Evolutionary conservation across 2,329 filamentous ascomycete genomes (phyloP), one percentile per base, ranked within the genome.

Genomic region (Fusarium subtropicale): DNA sequence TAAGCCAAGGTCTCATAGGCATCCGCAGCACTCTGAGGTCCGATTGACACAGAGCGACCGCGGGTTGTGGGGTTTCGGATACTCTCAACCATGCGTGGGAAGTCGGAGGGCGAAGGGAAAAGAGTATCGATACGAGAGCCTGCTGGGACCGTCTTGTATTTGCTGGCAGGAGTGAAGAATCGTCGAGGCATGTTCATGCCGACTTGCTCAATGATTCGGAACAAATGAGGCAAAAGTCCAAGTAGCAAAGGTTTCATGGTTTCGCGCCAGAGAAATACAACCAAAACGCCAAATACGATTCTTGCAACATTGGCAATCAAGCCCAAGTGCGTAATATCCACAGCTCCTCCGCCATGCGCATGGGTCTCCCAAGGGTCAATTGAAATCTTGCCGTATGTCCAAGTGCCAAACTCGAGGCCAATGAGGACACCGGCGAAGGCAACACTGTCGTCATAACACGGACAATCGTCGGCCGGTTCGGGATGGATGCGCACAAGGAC

Each of bases 1-100:
- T 97, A 97, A 8, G 95, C 96, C 50, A 99, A 84, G 22, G 94
- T 93, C 82, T 99, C 96, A 80, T 97, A 97, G 26, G 94, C 96
- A 81, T 99, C 96, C 3, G 96, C 96, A 64, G 94, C 94, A 46
- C 94, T 97, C 80, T 98, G 96, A 3, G 96, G 96, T 0, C 96
- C 96, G 55, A 98, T 88, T 8, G 94, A 97, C 34, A 98, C 89
- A 33, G 94, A 91, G 53, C 96, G 88, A 65, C 91, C 91, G 62
- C 93, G 86, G 16, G 80, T 82, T 7, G 80, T 83, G 0, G 93
- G 92, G 71, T 95, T 90, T 26, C 93, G 89, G 46, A 98, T 92
- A 42, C 90, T 93, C 64, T 90, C 91, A 26, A 97, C 85, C 76
- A 97, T 89, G 33, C 88, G 87, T 5, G 95, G 93, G 24, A 98